Evolutionary conservation across 192 early-diverging fungal genomes (phyloP).

Genomic region (Backusella tuberculispora): DNA sequence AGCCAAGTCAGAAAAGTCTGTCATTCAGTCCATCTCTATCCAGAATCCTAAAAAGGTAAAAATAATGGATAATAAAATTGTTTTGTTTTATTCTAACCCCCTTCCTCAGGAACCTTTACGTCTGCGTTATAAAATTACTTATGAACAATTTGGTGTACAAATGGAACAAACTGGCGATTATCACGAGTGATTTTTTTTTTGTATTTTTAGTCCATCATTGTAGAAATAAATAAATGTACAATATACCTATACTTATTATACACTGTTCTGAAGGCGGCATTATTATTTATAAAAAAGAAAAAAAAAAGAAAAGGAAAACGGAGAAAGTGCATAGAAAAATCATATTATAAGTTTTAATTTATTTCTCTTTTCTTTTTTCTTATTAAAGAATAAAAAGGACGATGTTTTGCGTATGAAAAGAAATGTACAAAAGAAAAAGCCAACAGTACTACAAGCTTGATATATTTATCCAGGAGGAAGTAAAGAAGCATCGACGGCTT

Average conservation of each 20-base stretch:
- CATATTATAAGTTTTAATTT: no score
- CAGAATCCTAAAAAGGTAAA: conserved; percentile 27
- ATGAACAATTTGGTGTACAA: conserved; percentile 41
- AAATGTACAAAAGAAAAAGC: neutral
- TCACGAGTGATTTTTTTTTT: neutral
- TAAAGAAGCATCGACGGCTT: conserved; percentile 86
- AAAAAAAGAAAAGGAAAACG: neutral
- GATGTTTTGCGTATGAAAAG: neutral
- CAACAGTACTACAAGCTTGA: neutral
- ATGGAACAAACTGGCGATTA: conserved; percentile 49
- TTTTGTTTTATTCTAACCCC: neutral
- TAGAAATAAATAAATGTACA: neutral
- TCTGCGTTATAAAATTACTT: conserved; percentile 52
- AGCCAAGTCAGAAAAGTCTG: conserved; percentile 39
- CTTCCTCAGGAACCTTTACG: conserved; percentile 25
- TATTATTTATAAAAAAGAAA: neutral
- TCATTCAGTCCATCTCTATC: conserved; percentile 44
- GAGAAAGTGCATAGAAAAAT: neutral
- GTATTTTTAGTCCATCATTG: conserved; percentile 5
- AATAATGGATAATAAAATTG: neutral
- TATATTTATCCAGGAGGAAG: conserved; percentile 85
- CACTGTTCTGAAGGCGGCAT: neutral
- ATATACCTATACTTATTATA: neutral
- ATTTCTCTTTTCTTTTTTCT: no score
- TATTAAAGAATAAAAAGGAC: neutral